Conservation (phyloP, 176 grass and related monocot species). For the Triticum dicoccoides region DNA sequence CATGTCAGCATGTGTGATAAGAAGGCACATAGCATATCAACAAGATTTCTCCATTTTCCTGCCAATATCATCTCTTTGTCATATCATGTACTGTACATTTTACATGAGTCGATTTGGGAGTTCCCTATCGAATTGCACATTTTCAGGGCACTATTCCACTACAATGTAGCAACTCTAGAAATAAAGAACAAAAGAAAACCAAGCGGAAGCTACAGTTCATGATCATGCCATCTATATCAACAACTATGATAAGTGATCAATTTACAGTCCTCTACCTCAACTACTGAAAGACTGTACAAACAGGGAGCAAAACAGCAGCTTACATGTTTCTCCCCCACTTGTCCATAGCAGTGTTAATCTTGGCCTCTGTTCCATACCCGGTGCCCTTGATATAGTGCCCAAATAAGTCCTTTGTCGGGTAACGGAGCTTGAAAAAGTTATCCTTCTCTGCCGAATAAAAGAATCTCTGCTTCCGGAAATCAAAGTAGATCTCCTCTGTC, state of each 20-base stretch:
- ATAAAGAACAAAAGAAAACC: background rate
- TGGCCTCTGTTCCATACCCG: slow-evolving; percentile 92
- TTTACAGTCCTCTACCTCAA: slow-evolving; percentile 21
- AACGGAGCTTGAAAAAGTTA: slow-evolving; percentile 83
- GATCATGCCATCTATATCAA: background rate
- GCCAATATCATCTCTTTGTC: background rate
- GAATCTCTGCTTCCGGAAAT: slow-evolving; percentile 98
- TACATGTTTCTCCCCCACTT: slow-evolving; percentile 99
- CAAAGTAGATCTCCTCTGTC: slow-evolving; percentile 87
- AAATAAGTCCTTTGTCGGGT: slow-evolving; percentile 81
- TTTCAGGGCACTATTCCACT: background rate
- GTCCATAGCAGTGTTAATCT: slow-evolving; percentile 65
- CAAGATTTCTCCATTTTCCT: background rate
- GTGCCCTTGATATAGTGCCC: slow-evolving; percentile 68
- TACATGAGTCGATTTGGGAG: background rate
- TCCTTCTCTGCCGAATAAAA: slow-evolving; percentile 62
- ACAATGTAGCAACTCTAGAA: background rate
- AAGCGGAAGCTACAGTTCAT: background rate
- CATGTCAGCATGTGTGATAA: background rate
- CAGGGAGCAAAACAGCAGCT: slow-evolving; percentile 32
- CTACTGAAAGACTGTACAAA: background rate
- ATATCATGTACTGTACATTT: background rate
- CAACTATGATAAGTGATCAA: background rate
- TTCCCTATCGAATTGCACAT: background rate
- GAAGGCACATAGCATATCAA: background rate